Evolutionary conservation across 192 early-diverging fungal species (phyloP).

Genomic region (Funneliformis mosseae): DNA sequence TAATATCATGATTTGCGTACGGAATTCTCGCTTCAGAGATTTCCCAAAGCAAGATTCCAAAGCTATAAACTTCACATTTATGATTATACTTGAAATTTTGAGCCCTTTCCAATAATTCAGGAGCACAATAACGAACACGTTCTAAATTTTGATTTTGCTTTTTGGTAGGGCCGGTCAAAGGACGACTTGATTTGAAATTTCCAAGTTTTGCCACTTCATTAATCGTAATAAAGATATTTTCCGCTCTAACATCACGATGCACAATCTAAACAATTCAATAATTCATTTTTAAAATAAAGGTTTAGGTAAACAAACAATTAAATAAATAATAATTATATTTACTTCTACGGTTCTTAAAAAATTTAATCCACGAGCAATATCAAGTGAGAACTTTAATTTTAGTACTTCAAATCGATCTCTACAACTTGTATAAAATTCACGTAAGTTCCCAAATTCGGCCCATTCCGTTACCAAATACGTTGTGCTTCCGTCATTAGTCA

Average conservation of each 20-base stretch:
- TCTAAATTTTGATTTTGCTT: background rate
- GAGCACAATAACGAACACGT: background rate
- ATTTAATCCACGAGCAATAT: conserved; percentile 24
- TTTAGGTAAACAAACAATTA: no score
- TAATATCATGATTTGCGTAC: background rate
- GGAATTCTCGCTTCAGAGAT: background rate
- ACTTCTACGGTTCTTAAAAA: conserved; percentile 1
- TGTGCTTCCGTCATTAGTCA: background rate
- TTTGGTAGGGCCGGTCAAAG: background rate
- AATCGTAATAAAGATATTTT: conserved; percentile 19
- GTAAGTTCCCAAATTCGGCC: conserved; percentile 15
- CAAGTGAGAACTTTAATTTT: background rate
- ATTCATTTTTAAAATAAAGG: no score
- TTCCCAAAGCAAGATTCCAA: background rate
- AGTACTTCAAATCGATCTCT: background rate
- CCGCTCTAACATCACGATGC: conserved; percentile 23
- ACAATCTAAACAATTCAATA: background rate
- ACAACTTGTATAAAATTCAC: background rate
- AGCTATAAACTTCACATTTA: conserved; percentile 1
- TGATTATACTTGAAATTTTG: background rate
- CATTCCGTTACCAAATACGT: conserved; percentile 22
- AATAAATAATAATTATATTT: background rate
- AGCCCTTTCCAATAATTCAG: background rate
- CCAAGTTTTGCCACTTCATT: background rate
- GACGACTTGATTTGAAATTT: conserved; percentile 20